Evolutionary conservation across 768 basidiomycete genomes (phyloP).

Genomic region (Tricholoma hemisulphureum): DNA sequence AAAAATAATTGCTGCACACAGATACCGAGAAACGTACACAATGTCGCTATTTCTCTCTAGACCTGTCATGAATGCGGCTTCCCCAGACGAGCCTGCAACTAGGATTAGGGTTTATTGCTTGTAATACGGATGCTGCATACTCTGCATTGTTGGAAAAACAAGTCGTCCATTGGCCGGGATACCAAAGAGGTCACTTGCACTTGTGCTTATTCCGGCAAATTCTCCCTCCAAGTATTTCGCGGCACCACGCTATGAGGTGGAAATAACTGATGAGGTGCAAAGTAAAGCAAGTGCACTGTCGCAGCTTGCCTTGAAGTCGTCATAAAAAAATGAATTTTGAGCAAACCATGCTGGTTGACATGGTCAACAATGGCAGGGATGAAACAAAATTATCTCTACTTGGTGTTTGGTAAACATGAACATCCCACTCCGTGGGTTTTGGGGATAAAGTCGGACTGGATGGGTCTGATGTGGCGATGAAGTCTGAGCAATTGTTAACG

Average conservation of each 20-base stretch:
- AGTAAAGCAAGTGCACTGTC: constrained; percentile 9
- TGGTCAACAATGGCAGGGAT: not conserved
- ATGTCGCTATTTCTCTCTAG: constrained; percentile 44
- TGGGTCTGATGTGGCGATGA: constrained; percentile 47
- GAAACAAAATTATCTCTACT: constrained; percentile 23
- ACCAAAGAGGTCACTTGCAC: constrained; percentile 44
- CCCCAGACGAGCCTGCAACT: constrained; percentile 42
- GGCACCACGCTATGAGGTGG: constrained; percentile 51
- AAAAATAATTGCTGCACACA: not conserved
- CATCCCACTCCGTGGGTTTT: constrained; percentile 46
- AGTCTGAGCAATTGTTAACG: constrained; percentile 29
- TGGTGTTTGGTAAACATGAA: constrained; percentile 57
- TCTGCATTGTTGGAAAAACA: constrained; percentile 50
- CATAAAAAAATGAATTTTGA: constrained; percentile 35
- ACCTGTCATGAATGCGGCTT: constrained; percentile 66
- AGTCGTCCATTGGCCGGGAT: constrained; percentile 40
- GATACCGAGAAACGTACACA: constrained; percentile 23
- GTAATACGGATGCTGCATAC: constrained; percentile 25
- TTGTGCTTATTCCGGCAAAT: constrained; percentile 54
- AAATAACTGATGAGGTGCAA: not conserved
- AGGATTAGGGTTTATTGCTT: not conserved
- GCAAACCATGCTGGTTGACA: constrained; percentile 33
- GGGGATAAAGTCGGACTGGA: constrained; percentile 43
- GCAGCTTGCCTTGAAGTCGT: constrained; percentile 20
- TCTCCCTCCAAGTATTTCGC: constrained; percentile 51